A percentile compares a stretch with the other conserved stretches of the same genome.
phyloP scores from a whole-genome alignment of 164 flowering plant genomes.

The Kingdonia uniflora region DNA sequence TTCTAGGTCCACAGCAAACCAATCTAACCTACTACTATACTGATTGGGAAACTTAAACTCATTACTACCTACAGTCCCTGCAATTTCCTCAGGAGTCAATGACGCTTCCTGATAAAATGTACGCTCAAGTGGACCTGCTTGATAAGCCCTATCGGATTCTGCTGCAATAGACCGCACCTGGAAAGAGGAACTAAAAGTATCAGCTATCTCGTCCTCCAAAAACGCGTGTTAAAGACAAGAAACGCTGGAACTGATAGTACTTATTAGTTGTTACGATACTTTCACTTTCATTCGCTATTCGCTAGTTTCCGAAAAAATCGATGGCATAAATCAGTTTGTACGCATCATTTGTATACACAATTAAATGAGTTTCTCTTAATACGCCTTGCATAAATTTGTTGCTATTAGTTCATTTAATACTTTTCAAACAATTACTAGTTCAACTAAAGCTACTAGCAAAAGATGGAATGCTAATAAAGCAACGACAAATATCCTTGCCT shows the following conservation, averaged over 20 bases:
- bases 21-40: slow-evolving; percentile 58
- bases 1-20: slow-evolving; percentile 99
- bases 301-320: too few species aligned
- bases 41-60: slow-evolving; percentile 44
- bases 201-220: too few species aligned
- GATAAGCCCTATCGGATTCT: slow-evolving; percentile 94
- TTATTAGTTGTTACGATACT: too few species aligned
- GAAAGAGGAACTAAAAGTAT: not conserved
- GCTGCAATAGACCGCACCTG: slow-evolving; percentile 95
- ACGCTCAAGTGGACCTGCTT: slow-evolving; percentile 80
- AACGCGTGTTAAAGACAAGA: too few species aligned
- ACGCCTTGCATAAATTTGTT: too few species aligned
- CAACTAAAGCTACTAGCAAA: not conserved
- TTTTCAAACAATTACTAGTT: too few species aligned
- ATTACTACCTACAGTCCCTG: slow-evolving; percentile 20
- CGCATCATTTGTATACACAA: too few species aligned
- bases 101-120: slow-evolving; percentile 61
- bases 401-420: too few species aligned
- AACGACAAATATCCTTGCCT: slow-evolving; percentile 35
- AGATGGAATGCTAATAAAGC: not conserved
- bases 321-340: too few species aligned
- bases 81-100: slow-evolving; percentile 28
- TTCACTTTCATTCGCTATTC: too few species aligned
- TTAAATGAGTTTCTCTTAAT: too few species aligned
- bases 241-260: too few species aligned